phyloP scores from a whole-genome alignment of 2,329 filamentous ascomycete genomes.

The Moelleriella libera region DNA sequence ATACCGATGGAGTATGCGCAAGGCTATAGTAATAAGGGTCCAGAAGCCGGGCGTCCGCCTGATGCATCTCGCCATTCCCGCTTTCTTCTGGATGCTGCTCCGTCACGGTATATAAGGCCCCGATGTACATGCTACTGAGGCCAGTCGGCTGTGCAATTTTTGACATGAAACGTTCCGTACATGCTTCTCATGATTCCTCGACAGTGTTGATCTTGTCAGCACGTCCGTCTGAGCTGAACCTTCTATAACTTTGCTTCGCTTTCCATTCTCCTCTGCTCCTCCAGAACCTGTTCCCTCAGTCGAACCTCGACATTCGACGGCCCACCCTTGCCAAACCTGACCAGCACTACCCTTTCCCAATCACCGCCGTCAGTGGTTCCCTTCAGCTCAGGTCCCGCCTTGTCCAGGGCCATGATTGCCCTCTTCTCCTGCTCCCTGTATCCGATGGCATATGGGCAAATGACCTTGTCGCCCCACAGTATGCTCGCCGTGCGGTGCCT shows the following conservation, averaged over 20 bases:
- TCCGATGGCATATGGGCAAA: conserved; percentile 37
- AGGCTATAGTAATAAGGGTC: too few relatives aligned
- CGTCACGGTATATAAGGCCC: too few relatives aligned
- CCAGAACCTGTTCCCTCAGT: conserved; percentile 31
- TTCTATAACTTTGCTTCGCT: background rate
- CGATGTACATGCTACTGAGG: too few relatives aligned
- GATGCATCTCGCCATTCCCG: too few relatives aligned
- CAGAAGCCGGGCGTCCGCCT: too few relatives aligned
- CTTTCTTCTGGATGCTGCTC: too few relatives aligned
- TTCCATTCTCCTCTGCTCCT: conserved; percentile 21
- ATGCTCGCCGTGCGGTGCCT: conserved; percentile 28
- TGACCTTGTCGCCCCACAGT: conserved; percentile 48
- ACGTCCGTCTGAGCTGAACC: too few relatives aligned
- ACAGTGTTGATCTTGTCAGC: too few relatives aligned
- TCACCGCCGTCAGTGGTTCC: conserved; percentile 37
- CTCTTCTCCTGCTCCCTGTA: conserved; percentile 29
- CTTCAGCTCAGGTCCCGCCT: conserved; percentile 40
- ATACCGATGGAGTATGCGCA: too few relatives aligned
- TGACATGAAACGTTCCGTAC: too few relatives aligned
- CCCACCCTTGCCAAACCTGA: conserved; percentile 35
- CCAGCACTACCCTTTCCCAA: conserved; percentile 42
- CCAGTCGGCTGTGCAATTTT: too few relatives aligned
- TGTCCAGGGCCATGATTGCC: conserved; percentile 40
- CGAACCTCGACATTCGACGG: conserved; percentile 40
- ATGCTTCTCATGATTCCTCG: too few relatives aligned